phyloP scores from a whole-genome alignment of 441 rosid species.

The Sinapis alba region DNA sequence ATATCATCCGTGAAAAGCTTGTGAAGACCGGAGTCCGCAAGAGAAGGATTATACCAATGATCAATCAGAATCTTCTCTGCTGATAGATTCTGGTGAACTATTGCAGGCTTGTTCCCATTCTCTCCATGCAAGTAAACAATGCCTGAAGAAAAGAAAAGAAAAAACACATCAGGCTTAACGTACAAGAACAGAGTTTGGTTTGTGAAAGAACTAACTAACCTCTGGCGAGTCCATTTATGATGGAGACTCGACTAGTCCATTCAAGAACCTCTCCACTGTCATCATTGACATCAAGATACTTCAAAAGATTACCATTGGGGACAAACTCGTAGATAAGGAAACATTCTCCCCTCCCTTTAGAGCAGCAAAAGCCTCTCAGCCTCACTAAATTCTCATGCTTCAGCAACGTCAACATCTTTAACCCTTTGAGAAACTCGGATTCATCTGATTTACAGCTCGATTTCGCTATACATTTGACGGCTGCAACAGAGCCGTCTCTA shows the following conservation, averaged over 20 bases:
- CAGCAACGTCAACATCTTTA: conserved; percentile 71
- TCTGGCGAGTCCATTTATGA: conserved; percentile 83
- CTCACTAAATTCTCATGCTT: conserved; percentile 79
- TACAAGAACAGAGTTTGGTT: neutral
- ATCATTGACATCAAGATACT: conserved; percentile 68
- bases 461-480: conserved; percentile 68
- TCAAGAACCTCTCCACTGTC: conserved; percentile 66
- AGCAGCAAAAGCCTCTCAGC: conserved; percentile 94
- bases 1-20: conserved; percentile 89
- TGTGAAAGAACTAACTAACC: conserved; percentile 47
- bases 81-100: conserved; percentile 85
- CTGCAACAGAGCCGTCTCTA: conserved; percentile 79
- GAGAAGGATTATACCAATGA: conserved; percentile 58
- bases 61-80: conserved; percentile 81
- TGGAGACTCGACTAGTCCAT: conserved; percentile 78
- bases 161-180: conserved; percentile 4
- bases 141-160: conserved; percentile 49
- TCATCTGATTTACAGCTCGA: conserved; percentile 91
- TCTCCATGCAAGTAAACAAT: conserved; percentile 68
- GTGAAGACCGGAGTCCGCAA: conserved; percentile 81
- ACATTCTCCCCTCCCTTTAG: conserved; percentile 92
- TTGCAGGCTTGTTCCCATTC: conserved; percentile 57
- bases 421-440: conserved; percentile 78
- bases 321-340: conserved; percentile 82
- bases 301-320: conserved; percentile 73